These are phyloP conservation scores for Entomophthora muscae DNA, from an alignment of 371 early-diverging fungal species.

Conservation along the genomic window DNA sequence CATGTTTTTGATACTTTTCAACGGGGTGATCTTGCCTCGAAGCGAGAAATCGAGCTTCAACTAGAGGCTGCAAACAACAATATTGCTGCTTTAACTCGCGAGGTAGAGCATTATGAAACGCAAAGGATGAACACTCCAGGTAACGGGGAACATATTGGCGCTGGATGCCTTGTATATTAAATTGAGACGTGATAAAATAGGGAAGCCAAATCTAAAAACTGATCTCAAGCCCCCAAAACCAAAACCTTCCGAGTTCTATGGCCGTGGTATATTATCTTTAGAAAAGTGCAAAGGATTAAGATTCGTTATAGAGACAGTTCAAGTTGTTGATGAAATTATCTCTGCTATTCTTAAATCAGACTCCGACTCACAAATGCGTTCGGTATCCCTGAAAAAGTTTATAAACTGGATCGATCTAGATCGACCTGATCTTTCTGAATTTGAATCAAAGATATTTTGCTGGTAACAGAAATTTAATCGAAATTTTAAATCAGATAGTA, in stretches of 20 bases:
- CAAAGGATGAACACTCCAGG: neutral
- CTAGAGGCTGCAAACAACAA: constrained; percentile 3
- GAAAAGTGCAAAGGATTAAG: no score
- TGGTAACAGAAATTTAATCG: neutral
- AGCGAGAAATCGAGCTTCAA: constrained; percentile 1
- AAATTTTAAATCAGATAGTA: neutral
- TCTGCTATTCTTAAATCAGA: neutral
- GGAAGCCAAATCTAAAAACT: neutral
- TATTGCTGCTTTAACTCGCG: constrained; percentile 3
- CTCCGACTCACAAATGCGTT: neutral
- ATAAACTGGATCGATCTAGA: neutral
- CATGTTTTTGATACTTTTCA: constrained; percentile 7
- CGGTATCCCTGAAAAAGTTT: neutral
- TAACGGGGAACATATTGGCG: no score
- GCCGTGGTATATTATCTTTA: neutral
- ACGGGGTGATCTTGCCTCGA: neutral
- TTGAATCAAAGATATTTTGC: neutral
- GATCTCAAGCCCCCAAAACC: no score
- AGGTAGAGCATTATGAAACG: constrained; percentile 5
- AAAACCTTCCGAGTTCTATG: neutral
- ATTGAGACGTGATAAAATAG: neutral
- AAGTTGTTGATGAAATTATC: neutral
- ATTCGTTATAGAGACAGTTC: neutral
- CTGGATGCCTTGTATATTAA: no score
- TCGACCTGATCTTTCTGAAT: neutral